Conservation (phyloP, 2,329 filamentous ascomycete species). For the Pyrenophora graminea region DNA sequence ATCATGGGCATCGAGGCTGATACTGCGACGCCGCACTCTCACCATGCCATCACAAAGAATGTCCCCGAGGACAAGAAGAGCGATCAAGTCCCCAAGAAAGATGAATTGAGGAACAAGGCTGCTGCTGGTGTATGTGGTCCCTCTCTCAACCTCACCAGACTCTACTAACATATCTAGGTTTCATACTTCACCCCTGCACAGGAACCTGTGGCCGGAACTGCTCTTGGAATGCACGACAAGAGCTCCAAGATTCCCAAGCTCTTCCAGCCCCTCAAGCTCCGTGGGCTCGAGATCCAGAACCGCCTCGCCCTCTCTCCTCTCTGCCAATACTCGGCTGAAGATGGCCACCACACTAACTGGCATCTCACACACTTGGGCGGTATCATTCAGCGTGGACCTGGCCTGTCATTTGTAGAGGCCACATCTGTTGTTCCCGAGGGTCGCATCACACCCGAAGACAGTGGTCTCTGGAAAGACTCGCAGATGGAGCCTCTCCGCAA, state of each 20-base stretch:
- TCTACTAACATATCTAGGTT: slow-evolving; percentile 31
- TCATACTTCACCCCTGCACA: slow-evolving; percentile 56
- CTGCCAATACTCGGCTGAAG: slow-evolving; percentile 69
- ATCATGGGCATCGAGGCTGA: slow-evolving; percentile 31
- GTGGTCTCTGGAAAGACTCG: slow-evolving; percentile 80
- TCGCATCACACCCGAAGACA: slow-evolving; percentile 79
- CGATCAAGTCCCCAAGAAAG: slow-evolving; percentile 9
- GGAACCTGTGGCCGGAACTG: slow-evolving; percentile 53
- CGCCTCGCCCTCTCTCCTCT: slow-evolving; percentile 59
- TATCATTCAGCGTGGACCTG: slow-evolving; percentile 75
- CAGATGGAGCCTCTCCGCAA: slow-evolving; percentile 74
- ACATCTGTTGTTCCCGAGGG: slow-evolving; percentile 75
- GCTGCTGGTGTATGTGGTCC: slow-evolving; percentile 47
- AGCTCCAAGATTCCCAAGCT: slow-evolving; percentile 61
- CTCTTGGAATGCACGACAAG: slow-evolving; percentile 52
- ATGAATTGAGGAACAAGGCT: slow-evolving; percentile 47
- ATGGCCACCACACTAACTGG: slow-evolving; percentile 78
- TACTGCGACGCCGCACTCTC: slow-evolving; percentile 33
- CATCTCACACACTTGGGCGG: slow-evolving; percentile 82
- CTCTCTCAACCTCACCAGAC: no score
- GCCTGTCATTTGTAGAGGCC: slow-evolving; percentile 76
- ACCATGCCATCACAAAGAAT: slow-evolving; percentile 39
- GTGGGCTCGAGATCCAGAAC: slow-evolving; percentile 68
- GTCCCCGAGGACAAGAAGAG: slow-evolving; percentile 35
- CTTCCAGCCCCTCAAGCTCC: slow-evolving; percentile 61